Evolutionary conservation across 2,329 filamentous ascomycete species (phyloP).

Genomic region (Ceratocystis alfenasii): DNA sequence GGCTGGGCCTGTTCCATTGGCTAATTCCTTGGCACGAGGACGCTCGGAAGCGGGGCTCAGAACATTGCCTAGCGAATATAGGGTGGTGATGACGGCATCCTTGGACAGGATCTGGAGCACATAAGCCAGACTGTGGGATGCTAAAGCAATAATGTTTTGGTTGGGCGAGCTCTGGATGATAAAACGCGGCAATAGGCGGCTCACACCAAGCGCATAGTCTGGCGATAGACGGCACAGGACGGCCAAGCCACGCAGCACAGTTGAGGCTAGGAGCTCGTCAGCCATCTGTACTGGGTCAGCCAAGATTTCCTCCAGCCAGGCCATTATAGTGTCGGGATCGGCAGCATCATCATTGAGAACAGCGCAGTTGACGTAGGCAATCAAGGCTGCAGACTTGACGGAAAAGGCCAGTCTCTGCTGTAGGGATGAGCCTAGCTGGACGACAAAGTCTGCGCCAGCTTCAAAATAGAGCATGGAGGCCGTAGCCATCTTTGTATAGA

Average conservation of each 20-base stretch:
- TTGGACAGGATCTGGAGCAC: conserved; percentile 74
- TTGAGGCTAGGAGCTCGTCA: conserved; percentile 62
- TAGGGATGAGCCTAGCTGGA: conserved; percentile 65
- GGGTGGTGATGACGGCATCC: conserved; percentile 84
- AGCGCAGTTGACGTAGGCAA: conserved; percentile 75
- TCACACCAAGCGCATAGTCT: conserved; percentile 60
- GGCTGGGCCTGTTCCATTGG: conserved; percentile 37
- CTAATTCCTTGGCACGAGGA: conserved; percentile 31
- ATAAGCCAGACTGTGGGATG: conserved; percentile 73
- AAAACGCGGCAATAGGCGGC: conserved; percentile 68
- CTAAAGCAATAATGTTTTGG: conserved; percentile 57
- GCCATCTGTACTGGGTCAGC: conserved; percentile 71
- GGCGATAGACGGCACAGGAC: conserved; percentile 66
- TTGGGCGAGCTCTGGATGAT: conserved; percentile 73
- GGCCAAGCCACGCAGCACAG: conserved; percentile 69
- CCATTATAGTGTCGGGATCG: conserved; percentile 64
- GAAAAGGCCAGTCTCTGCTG: conserved; percentile 79
- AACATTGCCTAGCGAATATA: conserved; percentile 94
- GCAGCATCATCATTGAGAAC: conserved; percentile 70
- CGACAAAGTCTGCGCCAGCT: conserved; percentile 75
- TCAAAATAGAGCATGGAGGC: conserved; percentile 82
- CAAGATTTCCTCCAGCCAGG: conserved; percentile 76
- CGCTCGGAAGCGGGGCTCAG: conserved; percentile 59
- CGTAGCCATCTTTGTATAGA: conserved; percentile 58
- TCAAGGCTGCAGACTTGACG: conserved; percentile 70